Evolutionary conservation across 306 rosid genomes (phyloP).

Genomic region (Senna siamea): DNA sequence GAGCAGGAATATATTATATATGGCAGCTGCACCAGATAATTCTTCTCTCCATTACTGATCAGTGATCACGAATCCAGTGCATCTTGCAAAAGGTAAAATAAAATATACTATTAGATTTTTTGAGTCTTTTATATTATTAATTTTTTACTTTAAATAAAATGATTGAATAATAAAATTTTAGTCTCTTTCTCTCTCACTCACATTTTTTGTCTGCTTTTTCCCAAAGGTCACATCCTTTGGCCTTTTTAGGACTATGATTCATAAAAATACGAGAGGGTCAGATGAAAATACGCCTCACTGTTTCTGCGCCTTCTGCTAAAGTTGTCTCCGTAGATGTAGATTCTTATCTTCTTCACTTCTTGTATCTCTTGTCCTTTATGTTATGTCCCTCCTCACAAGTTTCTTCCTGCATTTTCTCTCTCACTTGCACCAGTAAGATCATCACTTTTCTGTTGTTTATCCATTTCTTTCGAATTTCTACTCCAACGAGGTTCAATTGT

Average conservation of each 20-base stretch:
- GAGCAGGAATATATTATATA: too few species aligned
- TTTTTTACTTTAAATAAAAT: too few species aligned
- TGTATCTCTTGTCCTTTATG: slow-evolving; percentile 24
- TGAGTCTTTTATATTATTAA: too few species aligned
- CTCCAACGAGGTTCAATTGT: background rate
- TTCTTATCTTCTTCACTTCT: slow-evolving; percentile 26
- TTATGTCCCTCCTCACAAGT: background rate
- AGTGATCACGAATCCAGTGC: too few species aligned
- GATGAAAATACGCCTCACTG: slow-evolving; percentile 14
- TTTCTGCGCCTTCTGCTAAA: background rate
- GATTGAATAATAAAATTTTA: too few species aligned
- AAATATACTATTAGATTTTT: too few species aligned
- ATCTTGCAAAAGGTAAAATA: too few species aligned
- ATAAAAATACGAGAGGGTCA: background rate
- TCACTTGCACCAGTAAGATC: background rate
- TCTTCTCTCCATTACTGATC: background rate
- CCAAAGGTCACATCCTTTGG: background rate
- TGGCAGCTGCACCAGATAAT: slow-evolving; percentile 12
- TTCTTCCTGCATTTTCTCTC: slow-evolving; percentile 6
- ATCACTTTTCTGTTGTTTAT: background rate
- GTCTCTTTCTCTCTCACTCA: too few species aligned
- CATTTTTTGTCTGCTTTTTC: background rate
- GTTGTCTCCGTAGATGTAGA: background rate
- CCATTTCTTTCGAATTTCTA: background rate
- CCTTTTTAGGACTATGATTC: background rate